Percentiles rank a stretch among this genome's conserved stretches.
These are phyloP conservation scores for Rhizopus stolonifer DNA, from an alignment of 371 early-diverging fungal species.

Conservation along the genomic window DNA sequence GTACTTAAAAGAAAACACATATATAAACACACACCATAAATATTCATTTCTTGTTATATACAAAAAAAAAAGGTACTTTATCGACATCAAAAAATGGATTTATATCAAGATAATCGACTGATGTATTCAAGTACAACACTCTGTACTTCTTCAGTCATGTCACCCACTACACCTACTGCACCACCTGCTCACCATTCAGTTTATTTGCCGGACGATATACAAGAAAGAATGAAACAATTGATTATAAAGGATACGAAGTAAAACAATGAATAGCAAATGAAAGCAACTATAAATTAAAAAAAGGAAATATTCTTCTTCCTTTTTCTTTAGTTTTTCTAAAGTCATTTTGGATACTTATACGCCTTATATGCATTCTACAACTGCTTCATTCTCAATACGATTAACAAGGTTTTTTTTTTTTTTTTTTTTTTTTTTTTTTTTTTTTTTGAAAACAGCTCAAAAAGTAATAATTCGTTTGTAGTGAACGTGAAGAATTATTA, in stretches of 20 bases:
- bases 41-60: background rate
- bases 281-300: background rate
- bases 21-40: no score
- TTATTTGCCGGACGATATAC: slow-evolving; percentile 20
- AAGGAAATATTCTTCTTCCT: no score
- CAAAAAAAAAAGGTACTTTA: slow-evolving; percentile 10
- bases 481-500: slow-evolving; percentile 21
- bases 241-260: slow-evolving; percentile 20
- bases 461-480: background rate
- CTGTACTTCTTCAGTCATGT: slow-evolving; percentile 18
- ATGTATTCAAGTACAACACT: slow-evolving; percentile 21
- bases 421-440: background rate
- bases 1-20: no score
- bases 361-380: background rate
- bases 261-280: background rate
- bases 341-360: slow-evolving; percentile 13
- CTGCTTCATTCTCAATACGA: slow-evolving; percentile 5
- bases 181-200: slow-evolving; percentile 1
- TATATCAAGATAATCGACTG: slow-evolving; percentile 20
- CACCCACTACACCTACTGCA: slow-evolving; percentile 20
- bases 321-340: slow-evolving; percentile 11
- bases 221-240: slow-evolving; percentile 20
- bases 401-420: slow-evolving; percentile 2
- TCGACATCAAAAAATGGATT: slow-evolving; percentile 7
- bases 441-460: background rate